Conservation (phyloP, 345 rosid genomes). For the Lepidium africanum region DNA sequence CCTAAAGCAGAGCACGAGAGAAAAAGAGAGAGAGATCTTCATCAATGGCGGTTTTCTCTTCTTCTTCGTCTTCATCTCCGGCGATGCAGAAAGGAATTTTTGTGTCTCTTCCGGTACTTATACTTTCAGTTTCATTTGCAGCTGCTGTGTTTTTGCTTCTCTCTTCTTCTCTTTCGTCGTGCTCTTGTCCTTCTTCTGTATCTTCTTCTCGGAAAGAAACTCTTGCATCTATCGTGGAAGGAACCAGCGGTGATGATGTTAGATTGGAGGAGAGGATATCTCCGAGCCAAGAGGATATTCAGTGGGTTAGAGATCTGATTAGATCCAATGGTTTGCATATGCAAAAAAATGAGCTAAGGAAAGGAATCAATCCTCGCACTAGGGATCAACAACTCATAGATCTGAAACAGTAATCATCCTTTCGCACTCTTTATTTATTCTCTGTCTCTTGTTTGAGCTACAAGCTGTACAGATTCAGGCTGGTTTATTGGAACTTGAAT, state of each 20-base stretch:
- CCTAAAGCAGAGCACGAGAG: slow-evolving; percentile 8
- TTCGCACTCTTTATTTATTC: background rate
- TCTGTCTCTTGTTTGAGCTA: background rate
- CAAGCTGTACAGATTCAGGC: background rate
- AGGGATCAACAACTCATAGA: slow-evolving; percentile 84
- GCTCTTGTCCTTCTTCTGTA: slow-evolving; percentile 44
- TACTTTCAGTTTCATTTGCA: slow-evolving; percentile 53
- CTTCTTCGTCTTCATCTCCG: slow-evolving; percentile 13
- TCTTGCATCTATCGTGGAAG: background rate
- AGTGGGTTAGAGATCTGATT: slow-evolving; percentile 89
- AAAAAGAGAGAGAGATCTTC: background rate
- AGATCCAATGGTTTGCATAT: slow-evolving; percentile 77
- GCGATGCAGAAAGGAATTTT: slow-evolving; percentile 57
- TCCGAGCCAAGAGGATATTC: slow-evolving; percentile 51
- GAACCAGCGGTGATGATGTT: background rate
- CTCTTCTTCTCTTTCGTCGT: slow-evolving; percentile 62
- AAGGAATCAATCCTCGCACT: slow-evolving; percentile 95
- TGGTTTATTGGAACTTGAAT: background rate
- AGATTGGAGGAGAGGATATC: slow-evolving; percentile 32
- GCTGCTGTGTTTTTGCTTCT: slow-evolving; percentile 67
- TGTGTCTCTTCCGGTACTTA: slow-evolving; percentile 57
- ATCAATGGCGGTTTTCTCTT: slow-evolving; percentile 26
- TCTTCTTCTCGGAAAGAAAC: slow-evolving; percentile 8
- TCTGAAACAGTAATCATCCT: slow-evolving; percentile 54
- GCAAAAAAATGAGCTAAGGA: slow-evolving; percentile 83